Evolutionary conservation across 1,284 basidiomycete species (phyloP).

Genomic region (Microbotryomycetes sp.): DNA sequence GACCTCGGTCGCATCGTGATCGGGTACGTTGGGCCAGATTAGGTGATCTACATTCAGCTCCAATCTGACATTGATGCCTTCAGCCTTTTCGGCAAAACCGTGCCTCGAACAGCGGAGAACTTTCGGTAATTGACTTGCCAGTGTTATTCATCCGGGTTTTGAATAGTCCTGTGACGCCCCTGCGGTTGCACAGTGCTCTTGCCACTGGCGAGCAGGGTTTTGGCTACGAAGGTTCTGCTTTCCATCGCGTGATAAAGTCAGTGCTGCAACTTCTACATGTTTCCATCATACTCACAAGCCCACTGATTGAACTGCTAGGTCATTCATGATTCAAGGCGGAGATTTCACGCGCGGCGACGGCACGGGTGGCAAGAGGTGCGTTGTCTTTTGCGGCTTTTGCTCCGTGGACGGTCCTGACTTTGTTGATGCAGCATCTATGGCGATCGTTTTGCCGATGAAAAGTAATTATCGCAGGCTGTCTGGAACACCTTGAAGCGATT

Average conservation of each 20-base stretch:
- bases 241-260: slow-evolving; percentile 55
- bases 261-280: slow-evolving; percentile 23
- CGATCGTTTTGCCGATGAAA: slow-evolving; percentile 34
- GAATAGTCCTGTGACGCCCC: slow-evolving; percentile 20
- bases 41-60: slow-evolving; percentile 16
- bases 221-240: slow-evolving; percentile 58
- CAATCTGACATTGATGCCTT: background rate
- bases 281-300: background rate
- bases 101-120: slow-evolving; percentile 65
- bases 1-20: slow-evolving; percentile 57
- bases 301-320: background rate
- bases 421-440: slow-evolving; percentile 36
- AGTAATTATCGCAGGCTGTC: slow-evolving; percentile 45
- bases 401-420: background rate
- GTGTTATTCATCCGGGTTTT: background rate
- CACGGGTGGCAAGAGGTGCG: slow-evolving; percentile 38
- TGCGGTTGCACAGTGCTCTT: slow-evolving; percentile 47
- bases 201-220: slow-evolving; percentile 66
- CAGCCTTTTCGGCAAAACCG: slow-evolving; percentile 52
- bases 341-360: slow-evolving; percentile 52
- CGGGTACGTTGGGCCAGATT: slow-evolving; percentile 56
- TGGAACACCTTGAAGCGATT: background rate
- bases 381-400: background rate
- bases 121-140: slow-evolving; percentile 44
- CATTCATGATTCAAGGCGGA: slow-evolving; percentile 48